Evolutionary conservation across 2,329 filamentous ascomycete species (phyloP).

Genomic region (Penicillium decumbens): DNA sequence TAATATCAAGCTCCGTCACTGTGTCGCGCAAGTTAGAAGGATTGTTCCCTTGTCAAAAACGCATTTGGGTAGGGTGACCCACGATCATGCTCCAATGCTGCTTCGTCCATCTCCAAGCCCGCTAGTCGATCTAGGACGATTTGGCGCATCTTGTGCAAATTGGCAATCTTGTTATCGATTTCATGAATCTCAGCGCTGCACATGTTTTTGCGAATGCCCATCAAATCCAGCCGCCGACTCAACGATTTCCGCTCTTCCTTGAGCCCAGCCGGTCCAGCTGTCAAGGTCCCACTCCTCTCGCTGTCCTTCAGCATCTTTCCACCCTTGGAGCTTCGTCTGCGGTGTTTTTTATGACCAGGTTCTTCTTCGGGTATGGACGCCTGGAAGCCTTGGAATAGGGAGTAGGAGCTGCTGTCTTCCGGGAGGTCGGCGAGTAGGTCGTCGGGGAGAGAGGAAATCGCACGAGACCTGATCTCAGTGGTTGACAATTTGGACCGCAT

Average conservation of each 20-base stretch:
- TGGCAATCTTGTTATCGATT: constrained; percentile 94
- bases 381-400: constrained; percentile 93
- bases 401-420: constrained; percentile 79
- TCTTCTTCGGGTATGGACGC: constrained; percentile 73
- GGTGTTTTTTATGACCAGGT: constrained; percentile 61
- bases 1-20: constrained; percentile 58
- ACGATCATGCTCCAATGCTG: constrained; percentile 83
- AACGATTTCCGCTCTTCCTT: constrained; percentile 75
- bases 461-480: constrained; percentile 88
- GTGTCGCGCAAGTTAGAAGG: constrained; percentile 5
- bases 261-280: constrained; percentile 66
- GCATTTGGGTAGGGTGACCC: constrained; percentile 34
- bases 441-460: constrained; percentile 80
- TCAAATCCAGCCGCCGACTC: constrained; percentile 83
- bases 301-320: constrained; percentile 64
- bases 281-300: constrained; percentile 54
- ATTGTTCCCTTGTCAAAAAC: constrained; percentile 1
- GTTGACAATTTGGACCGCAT: constrained; percentile 88
- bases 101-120: constrained; percentile 82
- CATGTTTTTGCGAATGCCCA: constrained; percentile 94
- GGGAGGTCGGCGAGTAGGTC: constrained; percentile 86
- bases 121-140: constrained; percentile 86
- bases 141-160: constrained; percentile 85
- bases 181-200: constrained; percentile 92
- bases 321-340: constrained; percentile 66